Percentiles rank a stretch among this genome's conserved stretches.
Conservation (phyloP, 345 rosid genomes). For the Pseudoturritis turrita region DNA sequence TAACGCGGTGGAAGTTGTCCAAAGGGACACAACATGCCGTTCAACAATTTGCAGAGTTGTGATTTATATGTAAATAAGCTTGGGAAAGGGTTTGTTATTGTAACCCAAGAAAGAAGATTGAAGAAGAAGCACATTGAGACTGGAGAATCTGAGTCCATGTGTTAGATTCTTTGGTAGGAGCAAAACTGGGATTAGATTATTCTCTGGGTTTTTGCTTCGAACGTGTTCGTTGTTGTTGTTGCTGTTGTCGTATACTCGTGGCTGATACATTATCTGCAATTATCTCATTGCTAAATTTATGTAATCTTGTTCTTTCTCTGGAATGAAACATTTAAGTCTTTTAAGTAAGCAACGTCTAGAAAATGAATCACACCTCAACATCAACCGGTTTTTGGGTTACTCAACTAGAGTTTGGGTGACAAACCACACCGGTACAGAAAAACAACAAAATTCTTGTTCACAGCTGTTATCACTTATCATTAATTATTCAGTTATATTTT, state of each 20-base stretch:
- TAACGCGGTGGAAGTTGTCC: constrained; percentile 72
- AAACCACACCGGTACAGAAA: too few relatives aligned
- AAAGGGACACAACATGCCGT: constrained; percentile 54
- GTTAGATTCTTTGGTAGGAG: constrained; percentile 27
- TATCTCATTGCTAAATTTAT: constrained; percentile 30
- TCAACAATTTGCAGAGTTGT: constrained; percentile 35
- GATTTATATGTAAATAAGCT: constrained; percentile 31
- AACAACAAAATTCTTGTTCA: too few relatives aligned
- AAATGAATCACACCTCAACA: too few relatives aligned
- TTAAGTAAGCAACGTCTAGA: neutral
- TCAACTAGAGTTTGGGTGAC: too few relatives aligned
- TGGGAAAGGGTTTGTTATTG: neutral
- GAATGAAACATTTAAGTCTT: neutral
- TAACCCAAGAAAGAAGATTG: constrained; percentile 21
- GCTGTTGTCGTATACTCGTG: neutral
- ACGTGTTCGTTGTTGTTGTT: constrained; percentile 13
- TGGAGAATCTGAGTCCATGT: constrained; percentile 51
- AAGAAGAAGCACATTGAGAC: constrained; percentile 57
- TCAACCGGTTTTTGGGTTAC: too few relatives aligned
- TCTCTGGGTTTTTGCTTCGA: constrained; percentile 12
- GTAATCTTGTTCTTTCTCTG: neutral
- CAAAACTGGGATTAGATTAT: constrained; percentile 12
- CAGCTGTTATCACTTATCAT: too few relatives aligned
- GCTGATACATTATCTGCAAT: constrained; percentile 19
- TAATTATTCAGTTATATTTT: too few relatives aligned